A percentile compares a stretch with the other conserved stretches of the same genome.
Evolutionary conservation across 805 yeast genomes (phyloP).

Genomic region (Metschnikowia sp.): DNA sequence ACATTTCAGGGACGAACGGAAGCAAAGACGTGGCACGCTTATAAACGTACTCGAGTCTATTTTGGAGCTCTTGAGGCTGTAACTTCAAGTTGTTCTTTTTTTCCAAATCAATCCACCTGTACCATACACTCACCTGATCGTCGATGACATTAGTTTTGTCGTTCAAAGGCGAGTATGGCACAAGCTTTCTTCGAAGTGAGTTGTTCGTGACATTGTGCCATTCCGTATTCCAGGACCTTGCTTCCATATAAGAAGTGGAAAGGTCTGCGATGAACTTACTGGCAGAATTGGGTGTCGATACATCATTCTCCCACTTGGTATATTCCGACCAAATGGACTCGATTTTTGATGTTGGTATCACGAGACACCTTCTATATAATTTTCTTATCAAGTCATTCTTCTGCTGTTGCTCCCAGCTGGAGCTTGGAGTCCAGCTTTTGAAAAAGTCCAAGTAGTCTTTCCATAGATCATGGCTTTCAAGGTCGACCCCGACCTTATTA

Average conservation of each 20-base stretch:
- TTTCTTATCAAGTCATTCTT: constrained; percentile 73
- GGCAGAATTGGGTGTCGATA: constrained; percentile 65
- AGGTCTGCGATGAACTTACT: constrained; percentile 80
- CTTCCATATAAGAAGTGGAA: constrained; percentile 82
- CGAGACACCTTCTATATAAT: constrained; percentile 63
- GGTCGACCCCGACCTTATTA: constrained; percentile 74
- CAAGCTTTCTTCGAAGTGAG: constrained; percentile 41
- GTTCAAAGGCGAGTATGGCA: constrained; percentile 24
- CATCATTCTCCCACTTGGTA: constrained; percentile 77
- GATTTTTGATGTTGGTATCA: constrained; percentile 71
- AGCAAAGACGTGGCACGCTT: constrained; percentile 61
- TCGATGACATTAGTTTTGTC: constrained; percentile 20
- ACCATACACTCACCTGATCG: constrained; percentile 57
- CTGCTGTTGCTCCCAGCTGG: constrained; percentile 82
- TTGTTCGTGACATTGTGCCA: constrained; percentile 55
- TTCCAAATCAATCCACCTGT: constrained; percentile 79
- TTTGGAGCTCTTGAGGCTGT: constrained; percentile 41
- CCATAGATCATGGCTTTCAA: constrained; percentile 72
- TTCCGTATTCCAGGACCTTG: constrained; percentile 73
- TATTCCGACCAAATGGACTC: constrained; percentile 81
- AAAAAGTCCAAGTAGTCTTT: constrained; percentile 76
- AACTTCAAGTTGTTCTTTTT: constrained; percentile 63
- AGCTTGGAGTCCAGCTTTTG: constrained; percentile 71
- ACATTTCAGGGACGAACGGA: constrained; percentile 66
- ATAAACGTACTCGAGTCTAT: constrained; percentile 68